Evolutionary conservation across 23 red algal species (phyloP), one percentile per base, ranked within the genome.

Genomic region (Chondrus crispus): DNA sequence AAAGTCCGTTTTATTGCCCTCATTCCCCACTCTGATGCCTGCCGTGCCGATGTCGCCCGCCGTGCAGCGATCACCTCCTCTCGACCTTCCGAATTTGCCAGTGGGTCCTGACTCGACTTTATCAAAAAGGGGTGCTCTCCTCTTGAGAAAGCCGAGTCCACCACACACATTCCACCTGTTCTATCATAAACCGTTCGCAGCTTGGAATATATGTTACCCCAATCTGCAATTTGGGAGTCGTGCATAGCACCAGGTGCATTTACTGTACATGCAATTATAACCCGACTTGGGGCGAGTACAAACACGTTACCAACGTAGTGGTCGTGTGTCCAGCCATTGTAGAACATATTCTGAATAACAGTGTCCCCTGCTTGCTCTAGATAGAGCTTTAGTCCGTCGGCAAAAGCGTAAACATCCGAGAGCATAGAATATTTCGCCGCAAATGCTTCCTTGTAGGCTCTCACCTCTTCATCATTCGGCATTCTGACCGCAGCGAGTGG

Each of bases 271-370:
- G 18, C 43, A 54, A 82, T 11, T 29, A 82, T 82, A 9, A 49
- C 57, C 5, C 5, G 14, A 32, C 57, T 82, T 57, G 51, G 77
- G 8, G 77, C 77, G 28, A 82, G 57, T 7, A 82, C 51, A 82
- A 82, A 53, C 7, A 82, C 41, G 51, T 82, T 82, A 8, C 42
- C 26, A 24, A 54, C 77, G 46, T 54, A 82, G 57, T 82, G 77
- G 51, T 82, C 77, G 44, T 82, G 26, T 11, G 42, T 82, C 43
- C 77, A 82, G 6, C 26, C 77, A 82, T 55, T 82, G 43, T 82
- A 82, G 77, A 82, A 82, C 77, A 82, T 82, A 33, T 53, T 82
- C 45, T 82, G 41, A 4, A 7, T 53, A 6, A 82, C 43, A 57
- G 22, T 37, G 24, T 82, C 42, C 5, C 77, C 77, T 4, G 47